Evolutionary conservation across 2,329 filamentous ascomycete species (phyloP).

Genomic region (Colletotrichum sp.): DNA sequence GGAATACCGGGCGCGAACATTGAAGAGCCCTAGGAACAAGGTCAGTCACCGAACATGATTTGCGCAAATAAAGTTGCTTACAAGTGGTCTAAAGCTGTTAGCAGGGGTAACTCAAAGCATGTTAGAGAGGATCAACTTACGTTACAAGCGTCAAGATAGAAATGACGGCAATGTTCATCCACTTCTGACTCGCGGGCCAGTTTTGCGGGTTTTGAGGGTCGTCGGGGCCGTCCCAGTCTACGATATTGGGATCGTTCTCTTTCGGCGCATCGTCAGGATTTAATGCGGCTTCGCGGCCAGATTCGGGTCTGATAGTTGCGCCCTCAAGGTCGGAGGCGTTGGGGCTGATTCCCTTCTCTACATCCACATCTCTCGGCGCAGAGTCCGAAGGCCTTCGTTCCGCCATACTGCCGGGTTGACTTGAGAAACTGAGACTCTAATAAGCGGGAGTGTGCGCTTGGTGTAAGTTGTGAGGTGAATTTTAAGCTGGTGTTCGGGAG

Average conservation of each 20-base stretch:
- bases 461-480: neutral
- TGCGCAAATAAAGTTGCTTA: neutral
- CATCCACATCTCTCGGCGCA: neutral
- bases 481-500: neutral
- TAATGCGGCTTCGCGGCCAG: neutral
- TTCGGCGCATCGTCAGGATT: neutral
- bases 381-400: neutral
- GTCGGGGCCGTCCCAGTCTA: conserved; percentile 65
- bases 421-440: neutral
- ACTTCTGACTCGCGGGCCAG: conserved; percentile 61
- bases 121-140: neutral
- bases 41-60: neutral
- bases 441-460: neutral
- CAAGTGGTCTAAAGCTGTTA: conserved; percentile 23
- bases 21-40: conserved; percentile 27
- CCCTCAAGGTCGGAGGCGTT: conserved; percentile 6
- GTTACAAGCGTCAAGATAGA: conserved; percentile 25
- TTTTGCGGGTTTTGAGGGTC: conserved; percentile 72
- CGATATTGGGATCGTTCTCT: conserved; percentile 24
- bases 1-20: conserved; percentile 66
- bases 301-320: conserved; percentile 12
- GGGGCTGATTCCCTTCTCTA: neutral
- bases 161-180: conserved; percentile 36
- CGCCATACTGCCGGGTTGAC: neutral
- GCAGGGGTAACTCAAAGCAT: neutral